Percentiles rank a stretch among this genome's conserved stretches.
Conservation (phyloP, 352 stramenopile genomes). For the Pythium angustatum region DNA sequence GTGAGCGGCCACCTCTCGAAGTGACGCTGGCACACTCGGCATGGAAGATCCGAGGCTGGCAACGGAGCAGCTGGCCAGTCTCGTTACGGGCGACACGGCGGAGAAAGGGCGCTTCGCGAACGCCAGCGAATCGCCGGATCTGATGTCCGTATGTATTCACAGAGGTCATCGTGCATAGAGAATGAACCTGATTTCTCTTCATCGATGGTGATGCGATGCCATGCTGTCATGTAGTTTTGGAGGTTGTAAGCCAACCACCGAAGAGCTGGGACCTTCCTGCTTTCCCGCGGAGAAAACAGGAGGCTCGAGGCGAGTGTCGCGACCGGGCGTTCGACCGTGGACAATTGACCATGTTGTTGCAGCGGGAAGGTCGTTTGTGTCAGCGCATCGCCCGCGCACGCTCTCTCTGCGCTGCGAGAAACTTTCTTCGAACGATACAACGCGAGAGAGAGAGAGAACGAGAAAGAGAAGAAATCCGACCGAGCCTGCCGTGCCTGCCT, state of each 20-base stretch:
- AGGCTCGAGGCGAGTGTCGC: no score
- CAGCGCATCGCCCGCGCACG: not conserved
- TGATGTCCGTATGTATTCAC: not conserved
- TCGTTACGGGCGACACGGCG: not conserved
- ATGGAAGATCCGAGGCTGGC: slow-evolving; percentile 5
- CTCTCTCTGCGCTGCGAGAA: slow-evolving; percentile 1
- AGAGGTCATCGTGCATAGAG: not conserved
- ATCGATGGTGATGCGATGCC: not conserved
- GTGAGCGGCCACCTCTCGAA: not conserved
- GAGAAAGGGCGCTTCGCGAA: not conserved
- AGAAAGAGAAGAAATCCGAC: no score
- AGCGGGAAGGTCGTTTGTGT: not conserved
- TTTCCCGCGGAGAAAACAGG: no score
- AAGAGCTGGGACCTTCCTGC: not conserved
- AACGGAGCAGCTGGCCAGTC: not conserved
- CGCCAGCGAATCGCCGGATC: no score
- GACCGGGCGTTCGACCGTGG: not conserved
- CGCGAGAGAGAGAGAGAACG: no score
- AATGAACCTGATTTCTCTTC: no score
- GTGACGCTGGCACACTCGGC: not conserved
- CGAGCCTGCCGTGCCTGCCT: not conserved
- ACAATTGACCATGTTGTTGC: no score
- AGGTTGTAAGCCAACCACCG: not conserved
- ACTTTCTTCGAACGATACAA: no score
- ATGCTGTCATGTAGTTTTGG: no score